phyloP scores from a whole-genome alignment of 192 early-diverging fungal genomes.

The Geranomyces michiganensis region DNA sequence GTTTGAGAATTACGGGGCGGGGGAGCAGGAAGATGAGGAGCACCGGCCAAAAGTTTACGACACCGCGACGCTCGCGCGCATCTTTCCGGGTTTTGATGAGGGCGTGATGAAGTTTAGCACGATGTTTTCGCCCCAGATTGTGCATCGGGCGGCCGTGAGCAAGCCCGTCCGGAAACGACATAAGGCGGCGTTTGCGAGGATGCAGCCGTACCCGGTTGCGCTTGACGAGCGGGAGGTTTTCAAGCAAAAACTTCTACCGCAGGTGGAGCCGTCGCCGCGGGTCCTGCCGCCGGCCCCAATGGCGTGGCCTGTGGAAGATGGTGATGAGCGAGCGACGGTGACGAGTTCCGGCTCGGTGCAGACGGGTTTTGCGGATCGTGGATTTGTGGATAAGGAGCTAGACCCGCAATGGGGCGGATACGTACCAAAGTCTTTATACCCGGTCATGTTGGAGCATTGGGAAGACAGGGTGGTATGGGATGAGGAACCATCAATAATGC shows the following conservation, averaged over 20 bases:
- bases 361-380: background rate
- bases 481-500: background rate
- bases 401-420: background rate
- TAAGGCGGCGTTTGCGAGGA: background rate
- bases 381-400: too few relatives aligned
- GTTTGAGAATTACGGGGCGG: conserved; percentile 15
- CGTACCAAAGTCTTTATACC: conserved; percentile 16
- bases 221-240: conserved; percentile 31
- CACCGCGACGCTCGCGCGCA: background rate
- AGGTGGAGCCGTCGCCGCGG: too few relatives aligned
- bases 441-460: conserved; percentile 81
- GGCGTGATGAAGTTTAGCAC: conserved; percentile 16
- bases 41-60: conserved; percentile 1
- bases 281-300: too few relatives aligned
- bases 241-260: conserved; percentile 5
- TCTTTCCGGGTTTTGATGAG: conserved; percentile 17
- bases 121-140: conserved; percentile 13
- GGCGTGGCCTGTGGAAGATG: too few relatives aligned
- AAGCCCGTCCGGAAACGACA: background rate
- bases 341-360: too few relatives aligned
- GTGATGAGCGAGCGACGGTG: too few relatives aligned
- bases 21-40: background rate
- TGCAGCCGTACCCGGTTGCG: conserved; percentile 14
- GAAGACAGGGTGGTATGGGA: conserved; percentile 85
- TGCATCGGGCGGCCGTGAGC: background rate